Conservation (phyloP, 768 basidiomycete genomes). For the Hemileccinum rubropunctum region DNA sequence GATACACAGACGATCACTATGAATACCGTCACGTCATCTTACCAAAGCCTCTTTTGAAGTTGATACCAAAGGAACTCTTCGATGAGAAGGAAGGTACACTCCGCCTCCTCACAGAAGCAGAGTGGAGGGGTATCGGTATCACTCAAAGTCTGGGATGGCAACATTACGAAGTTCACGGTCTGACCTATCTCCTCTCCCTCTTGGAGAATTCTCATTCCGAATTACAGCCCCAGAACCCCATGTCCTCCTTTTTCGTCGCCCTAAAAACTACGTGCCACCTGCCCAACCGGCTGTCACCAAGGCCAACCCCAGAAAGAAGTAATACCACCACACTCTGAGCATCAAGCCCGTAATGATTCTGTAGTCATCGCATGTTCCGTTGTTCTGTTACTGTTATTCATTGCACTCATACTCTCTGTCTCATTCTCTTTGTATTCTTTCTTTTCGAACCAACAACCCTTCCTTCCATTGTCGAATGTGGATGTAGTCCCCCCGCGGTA, state of each 20-base stretch:
- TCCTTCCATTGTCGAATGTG: conserved; percentile 6
- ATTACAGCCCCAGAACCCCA: conserved; percentile 83
- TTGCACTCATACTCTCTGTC: conserved; percentile 18
- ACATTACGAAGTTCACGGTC: conserved; percentile 96
- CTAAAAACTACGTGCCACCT: conserved; percentile 62
- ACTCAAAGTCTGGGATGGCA: conserved; percentile 96
- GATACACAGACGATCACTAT: conserved; percentile 87
- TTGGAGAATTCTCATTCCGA: conserved; percentile 10
- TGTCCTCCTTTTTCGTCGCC: conserved; percentile 87
- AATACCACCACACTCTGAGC: conserved; percentile 7
- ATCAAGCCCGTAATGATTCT: conserved; percentile 4
- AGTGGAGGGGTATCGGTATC: conserved; percentile 97
- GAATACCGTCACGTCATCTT: conserved; percentile 98
- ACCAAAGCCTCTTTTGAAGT: conserved; percentile 90
- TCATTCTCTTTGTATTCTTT: conserved; percentile 10
- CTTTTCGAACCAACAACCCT: conserved; percentile 4
- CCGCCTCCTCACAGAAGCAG: conserved; percentile 77
- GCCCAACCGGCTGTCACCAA: conserved; percentile 38
- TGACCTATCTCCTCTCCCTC: conserved; percentile 14
- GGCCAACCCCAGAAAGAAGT: conserved; percentile 47
- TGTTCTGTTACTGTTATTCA: conserved; percentile 19
- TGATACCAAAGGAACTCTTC: conserved; percentile 87
- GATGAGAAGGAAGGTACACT: conserved; percentile 75
- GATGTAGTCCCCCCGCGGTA: conserved; percentile 7
- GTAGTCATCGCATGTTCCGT: conserved; percentile 21